Evolutionary conservation across 2,329 filamentous ascomycete species (phyloP), one percentile per base, ranked within the genome.

Genomic region (Pleomassaria siparia): DNA sequence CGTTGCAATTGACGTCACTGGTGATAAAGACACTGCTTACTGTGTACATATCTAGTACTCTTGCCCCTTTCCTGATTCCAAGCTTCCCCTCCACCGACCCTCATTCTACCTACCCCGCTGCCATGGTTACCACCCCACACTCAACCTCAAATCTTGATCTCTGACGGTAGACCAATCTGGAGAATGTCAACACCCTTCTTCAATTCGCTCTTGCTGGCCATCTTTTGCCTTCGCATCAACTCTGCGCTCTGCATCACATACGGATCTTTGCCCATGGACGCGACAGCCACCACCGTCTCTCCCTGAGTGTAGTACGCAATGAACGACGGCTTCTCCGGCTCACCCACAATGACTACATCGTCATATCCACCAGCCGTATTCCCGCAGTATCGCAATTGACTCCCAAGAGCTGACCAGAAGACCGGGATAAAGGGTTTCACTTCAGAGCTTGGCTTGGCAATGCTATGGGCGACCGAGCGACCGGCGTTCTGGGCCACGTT

Each of bases 401-500:
- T 81, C 4, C 91, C 90, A 4, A 99, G 76, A 0, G 94, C 94
- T 1, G 90, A 96, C 94, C 94, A 99, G 77, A 99, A 99, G 42
- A 99, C 82, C 0, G 94, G 94, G 48, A 94, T 92, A 72, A 96
- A 96, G 2, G 82, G 77, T 59, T 88, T 84, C 0, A 84, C 77
- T 53, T 79, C 78, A 37, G 79, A 69, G 7, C 79, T 72, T 0
- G 86, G 81, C 60, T 87, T 78, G 56, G 84, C 80, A 63, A 99
- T 96, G 60, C 88, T 83, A 43, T 79, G 78, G 1, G 91, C 94
- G 1, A 87, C 92, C 20, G 81, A 80, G 35, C 92, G 88, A 2
- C 94, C 94, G 1, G 89, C 80, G 64, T 97, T 96, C 66, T 97
- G 94, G 4, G 94, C 94, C 2, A 99, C 94, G 72, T 96, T 92